Evolutionary conservation across 2,329 filamentous ascomycete genomes (phyloP).

Genomic region (Podosphaera leucotricha): DNA sequence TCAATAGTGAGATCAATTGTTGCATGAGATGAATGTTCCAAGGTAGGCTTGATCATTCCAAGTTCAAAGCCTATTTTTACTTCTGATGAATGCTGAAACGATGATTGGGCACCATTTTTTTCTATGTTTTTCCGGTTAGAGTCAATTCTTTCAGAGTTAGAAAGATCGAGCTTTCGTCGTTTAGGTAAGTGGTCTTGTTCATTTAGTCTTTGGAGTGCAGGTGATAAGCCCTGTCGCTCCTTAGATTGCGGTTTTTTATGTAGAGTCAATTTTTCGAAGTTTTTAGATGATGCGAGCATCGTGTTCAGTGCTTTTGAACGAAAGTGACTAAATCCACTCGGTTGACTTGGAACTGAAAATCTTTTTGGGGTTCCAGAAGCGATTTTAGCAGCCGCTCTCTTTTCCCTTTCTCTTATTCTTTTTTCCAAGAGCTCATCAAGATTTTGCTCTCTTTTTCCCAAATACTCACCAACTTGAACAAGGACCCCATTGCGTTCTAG

Average conservation of each 20-base stretch:
- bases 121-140: conserved; percentile 21
- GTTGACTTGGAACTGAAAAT: conserved; percentile 7
- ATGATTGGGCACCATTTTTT: conserved; percentile 14
- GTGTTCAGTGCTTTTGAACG: conserved; percentile 36
- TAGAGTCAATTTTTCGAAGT: conserved; percentile 34
- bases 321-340: conserved; percentile 21
- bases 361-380: conserved; percentile 13
- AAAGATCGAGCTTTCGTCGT: conserved; percentile 18
- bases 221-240: conserved; percentile 19
- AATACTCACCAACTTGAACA: conserved; percentile 56
- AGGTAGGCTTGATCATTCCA: conserved; percentile 4
- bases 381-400: conserved; percentile 18
- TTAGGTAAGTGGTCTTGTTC: conserved; percentile 18
- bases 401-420: conserved; percentile 31
- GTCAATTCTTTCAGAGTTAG: conserved; percentile 22
- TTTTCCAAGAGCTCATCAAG: conserved; percentile 53
- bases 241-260: conserved; percentile 43
- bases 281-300: conserved; percentile 38
- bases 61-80: conserved; percentile 10
- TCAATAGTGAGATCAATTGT: conserved; percentile 12
- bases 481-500: conserved; percentile 54
- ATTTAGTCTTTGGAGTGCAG: conserved; percentile 3
- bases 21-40: not conserved
- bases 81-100: conserved; percentile 15
- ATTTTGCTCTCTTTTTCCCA: conserved; percentile 55